Evolutionary conservation across 2,329 filamentous ascomycete species (phyloP), one percentile per base, ranked within the genome.

Genomic region (Cladosporium sp.): DNA sequence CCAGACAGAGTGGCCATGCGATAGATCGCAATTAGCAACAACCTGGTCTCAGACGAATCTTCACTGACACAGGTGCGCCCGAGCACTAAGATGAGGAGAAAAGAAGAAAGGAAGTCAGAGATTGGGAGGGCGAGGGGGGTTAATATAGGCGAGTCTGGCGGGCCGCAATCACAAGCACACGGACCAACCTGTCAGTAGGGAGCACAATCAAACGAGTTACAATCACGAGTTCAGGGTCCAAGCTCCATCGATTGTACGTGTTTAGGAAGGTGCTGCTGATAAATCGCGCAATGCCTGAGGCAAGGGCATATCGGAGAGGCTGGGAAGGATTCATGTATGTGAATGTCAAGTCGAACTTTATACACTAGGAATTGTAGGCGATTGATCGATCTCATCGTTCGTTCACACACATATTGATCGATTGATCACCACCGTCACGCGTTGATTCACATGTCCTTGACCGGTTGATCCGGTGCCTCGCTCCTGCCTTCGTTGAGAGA

Each of bases 21-120:
- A 76, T 86, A 87, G 84, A 86, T 87, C 86, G 86, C 84, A 88
- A 87, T 84, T 86, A 88, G 85, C 85, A 88, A 88, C 86, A 88
- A 88, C 78, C 79, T 80, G 78, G 80, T 82, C 84, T 89, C 86
- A 82, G 86, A 88, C 83, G 79, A 83, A 84, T 88, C 85, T 82
- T 89, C 85, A 89, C 83, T 85, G 83, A 80, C 81, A 84, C 79
- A 80, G 82, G 79, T 87, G 85, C 85, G 83, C 85, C 83, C 82
- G 72, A 83, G 83, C 83, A 85, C 81, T 77, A 67, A 74, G 78
- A 82, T 81, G 71, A 15, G 15, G 32, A 35, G 7, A 35, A n/a
- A 15, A 35, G 32, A 35, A 35, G 32, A 16, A 35, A 16, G 15
- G 13, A 35, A 16, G 32, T n/a, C 22, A 35, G n/a, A 35, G 32